phyloP scores from a whole-genome alignment of 139 green algal genomes.

The Volvox africanus region DNA sequence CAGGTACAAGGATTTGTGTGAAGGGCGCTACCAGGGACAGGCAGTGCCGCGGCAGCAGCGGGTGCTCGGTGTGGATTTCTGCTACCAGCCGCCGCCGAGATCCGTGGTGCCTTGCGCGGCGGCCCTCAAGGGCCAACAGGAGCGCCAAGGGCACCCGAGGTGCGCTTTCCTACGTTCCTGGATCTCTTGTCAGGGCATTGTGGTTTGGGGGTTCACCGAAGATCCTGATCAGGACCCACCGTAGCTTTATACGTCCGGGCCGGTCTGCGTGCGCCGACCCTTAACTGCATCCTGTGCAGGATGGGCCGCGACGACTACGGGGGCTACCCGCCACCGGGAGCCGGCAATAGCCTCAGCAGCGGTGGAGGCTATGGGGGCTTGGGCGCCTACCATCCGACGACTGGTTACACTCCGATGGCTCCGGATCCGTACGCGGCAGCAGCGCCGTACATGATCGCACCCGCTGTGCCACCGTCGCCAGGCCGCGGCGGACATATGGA shows the following conservation, averaged over 20 bases:
- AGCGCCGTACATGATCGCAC: conserved; percentile 29
- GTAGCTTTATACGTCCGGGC: too few relatives aligned
- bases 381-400: not conserved
- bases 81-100: conserved; percentile 89
- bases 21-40: conserved; percentile 79
- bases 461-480: conserved; percentile 30
- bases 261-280: too few relatives aligned
- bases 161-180: too few relatives aligned
- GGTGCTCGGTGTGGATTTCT: conserved; percentile 88
- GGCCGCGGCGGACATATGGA: not conserved
- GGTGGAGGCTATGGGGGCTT: not conserved
- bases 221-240: too few relatives aligned
- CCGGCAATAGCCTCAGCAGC: not conserved
- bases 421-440: conserved; percentile 3
- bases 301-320: conserved; percentile 25
- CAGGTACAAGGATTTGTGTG: conserved; percentile 93
- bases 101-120: conserved; percentile 83
- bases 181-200: too few relatives aligned
- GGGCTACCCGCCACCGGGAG: not conserved
- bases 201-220: too few relatives aligned
- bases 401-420: not conserved
- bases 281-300: not conserved
- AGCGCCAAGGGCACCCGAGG: not conserved
- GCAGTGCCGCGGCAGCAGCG: conserved; percentile 81
- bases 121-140: conserved; percentile 68